These are phyloP conservation scores for Aspergillus costaricaensis DNA, from an alignment of 2,329 filamentous ascomycete genomes.

Conservation along the genomic window DNA sequence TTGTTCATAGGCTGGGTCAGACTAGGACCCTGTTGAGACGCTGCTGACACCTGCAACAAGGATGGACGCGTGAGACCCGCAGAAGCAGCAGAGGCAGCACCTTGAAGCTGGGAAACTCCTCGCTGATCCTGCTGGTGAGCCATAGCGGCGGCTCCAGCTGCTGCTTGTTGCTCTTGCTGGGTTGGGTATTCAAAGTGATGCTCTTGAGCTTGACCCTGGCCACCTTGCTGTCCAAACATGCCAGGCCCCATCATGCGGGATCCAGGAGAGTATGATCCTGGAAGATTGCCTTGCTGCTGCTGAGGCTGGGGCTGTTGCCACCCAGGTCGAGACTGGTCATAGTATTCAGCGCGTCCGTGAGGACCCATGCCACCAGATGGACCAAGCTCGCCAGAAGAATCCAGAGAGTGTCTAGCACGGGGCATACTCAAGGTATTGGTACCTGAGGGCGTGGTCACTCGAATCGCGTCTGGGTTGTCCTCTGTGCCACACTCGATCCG, in stretches of 20 bases:
- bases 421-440: slow-evolving; percentile 87
- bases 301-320: slow-evolving; percentile 35
- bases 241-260: slow-evolving; percentile 39
- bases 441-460: slow-evolving; percentile 97
- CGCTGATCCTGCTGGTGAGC: slow-evolving; percentile 66
- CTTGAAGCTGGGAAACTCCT: slow-evolving; percentile 66
- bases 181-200: slow-evolving; percentile 46
- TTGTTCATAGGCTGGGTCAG: slow-evolving; percentile 58
- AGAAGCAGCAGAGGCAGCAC: slow-evolving; percentile 63
- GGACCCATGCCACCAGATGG: slow-evolving; percentile 34
- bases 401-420: slow-evolving; percentile 39
- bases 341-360: slow-evolving; percentile 42
- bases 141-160: slow-evolving; percentile 46
- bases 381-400: slow-evolving; percentile 35
- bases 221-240: slow-evolving; percentile 40
- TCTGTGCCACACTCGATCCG: slow-evolving; percentile 93
- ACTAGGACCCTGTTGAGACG: slow-evolving; percentile 46
- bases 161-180: slow-evolving; percentile 50
- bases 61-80: slow-evolving; percentile 48
- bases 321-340: slow-evolving; percentile 41
- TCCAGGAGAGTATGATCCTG: slow-evolving; percentile 45
- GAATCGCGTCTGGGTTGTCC: slow-evolving; percentile 91
- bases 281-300: slow-evolving; percentile 34
- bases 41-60: slow-evolving; percentile 51
- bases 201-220: slow-evolving; percentile 44